Base-by-base conservation (phyloP, 2,329 filamentous ascomycete species). In the Talaromyces piceae region DNA sequence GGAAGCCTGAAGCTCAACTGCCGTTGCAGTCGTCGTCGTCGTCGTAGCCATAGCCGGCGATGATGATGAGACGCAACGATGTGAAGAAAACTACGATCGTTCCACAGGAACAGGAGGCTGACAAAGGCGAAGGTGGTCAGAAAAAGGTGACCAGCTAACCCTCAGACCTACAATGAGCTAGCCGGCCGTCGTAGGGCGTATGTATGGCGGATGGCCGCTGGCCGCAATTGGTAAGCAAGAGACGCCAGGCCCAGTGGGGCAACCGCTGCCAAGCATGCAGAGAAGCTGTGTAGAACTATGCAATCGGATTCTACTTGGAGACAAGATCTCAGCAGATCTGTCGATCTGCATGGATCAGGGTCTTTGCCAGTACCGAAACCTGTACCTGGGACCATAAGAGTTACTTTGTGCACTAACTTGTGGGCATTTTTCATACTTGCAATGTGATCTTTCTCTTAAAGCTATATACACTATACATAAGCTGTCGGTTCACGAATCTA, bases 1-100 rank as follows among this genome's bases (percentile, higher is more conserved):
- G 16, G 20, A 46, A 20, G 55, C 8, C 37, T 54, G 39, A 31
- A 57, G 53, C 23, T 55, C 53, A 46, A 55, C 50, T 18, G 53
- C 53, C 6, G 53, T 55, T 30, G 50, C 41, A 47, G 16, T 39
- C 3, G 43, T 43, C 3, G 41, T 43, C 3, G 41, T 41, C 11
- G 45, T 52, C n/a, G 51, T 23, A 23, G 39, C 39, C 39, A 43
- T 43, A 18, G n/a, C 33, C 12, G 33, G 7, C 20, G 16, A 20
- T 37, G 11, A 37, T 18, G 9, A 8, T 16, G 12, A 2, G 33
- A 3, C 20, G 16, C 3, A 37, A 20, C 20, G 33, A 37, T 9
- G 20, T 18, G 16, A 18, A 33, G 31, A n/a, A n/a, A n/a, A 18
- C 31, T 16, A 7, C n/a, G 5, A 37, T n/a, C 16, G 16, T 37